Evolutionary conservation across 2,329 filamentous ascomycete genomes (phyloP).

Genomic region (Nemania sp.): DNA sequence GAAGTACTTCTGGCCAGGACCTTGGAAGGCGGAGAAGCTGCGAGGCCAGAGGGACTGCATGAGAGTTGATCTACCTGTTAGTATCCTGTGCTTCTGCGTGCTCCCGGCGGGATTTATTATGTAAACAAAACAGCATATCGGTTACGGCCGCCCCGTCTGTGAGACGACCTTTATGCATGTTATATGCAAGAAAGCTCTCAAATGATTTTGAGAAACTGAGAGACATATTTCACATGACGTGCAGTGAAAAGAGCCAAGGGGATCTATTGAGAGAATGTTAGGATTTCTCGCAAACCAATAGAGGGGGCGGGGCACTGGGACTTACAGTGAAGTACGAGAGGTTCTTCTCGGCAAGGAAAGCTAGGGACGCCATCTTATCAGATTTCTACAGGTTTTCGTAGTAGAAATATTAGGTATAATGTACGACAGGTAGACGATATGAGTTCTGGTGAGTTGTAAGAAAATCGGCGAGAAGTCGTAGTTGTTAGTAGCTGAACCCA

Average conservation of each 20-base stretch:
- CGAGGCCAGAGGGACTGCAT: conserved; percentile 35
- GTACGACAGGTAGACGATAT: too few relatives aligned
- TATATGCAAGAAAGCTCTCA: background rate
- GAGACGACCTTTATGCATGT: too few relatives aligned
- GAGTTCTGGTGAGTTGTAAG: too few relatives aligned
- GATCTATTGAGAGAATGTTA: conserved; percentile 25
- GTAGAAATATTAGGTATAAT: too few relatives aligned
- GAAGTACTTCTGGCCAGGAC: conserved; percentile 36
- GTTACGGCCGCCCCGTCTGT: too few relatives aligned
- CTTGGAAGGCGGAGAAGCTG: conserved; percentile 37
- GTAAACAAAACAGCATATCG: too few relatives aligned
- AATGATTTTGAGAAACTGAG: background rate
- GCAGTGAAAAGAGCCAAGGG: conserved; percentile 34
- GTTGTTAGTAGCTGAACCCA: too few relatives aligned
- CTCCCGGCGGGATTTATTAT: background rate
- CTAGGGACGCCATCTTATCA: conserved; percentile 32
- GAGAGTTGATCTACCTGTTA: background rate
- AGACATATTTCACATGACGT: conserved; percentile 12
- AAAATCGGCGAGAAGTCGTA: too few relatives aligned
- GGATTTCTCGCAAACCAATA: background rate
- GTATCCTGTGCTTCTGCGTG: background rate
- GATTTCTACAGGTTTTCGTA: background rate
- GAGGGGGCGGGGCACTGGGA: background rate
- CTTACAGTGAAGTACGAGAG: conserved; percentile 40
- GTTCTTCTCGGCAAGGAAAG: conserved; percentile 36